Percentiles rank a stretch among this genome's conserved stretches.
Evolutionary conservation across 768 basidiomycete species (phyloP).

Genomic region (Termitomyces sp.): DNA sequence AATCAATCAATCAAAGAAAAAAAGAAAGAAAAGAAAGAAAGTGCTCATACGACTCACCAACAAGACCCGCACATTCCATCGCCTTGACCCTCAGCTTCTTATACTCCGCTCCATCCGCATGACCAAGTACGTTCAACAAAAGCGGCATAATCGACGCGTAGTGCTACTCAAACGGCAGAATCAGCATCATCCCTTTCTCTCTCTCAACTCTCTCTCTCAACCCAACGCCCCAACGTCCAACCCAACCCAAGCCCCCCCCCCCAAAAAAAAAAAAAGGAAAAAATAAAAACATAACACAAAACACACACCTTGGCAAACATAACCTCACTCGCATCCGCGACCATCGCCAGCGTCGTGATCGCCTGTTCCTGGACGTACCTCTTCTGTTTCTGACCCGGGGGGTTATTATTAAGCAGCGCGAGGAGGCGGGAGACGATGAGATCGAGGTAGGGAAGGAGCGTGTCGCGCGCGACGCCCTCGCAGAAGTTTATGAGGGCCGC

Average conservation of each 20-base stretch:
- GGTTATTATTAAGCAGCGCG: conserved; percentile 50
- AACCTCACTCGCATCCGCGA: conserved; percentile 77
- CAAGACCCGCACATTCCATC: conserved; percentile 87
- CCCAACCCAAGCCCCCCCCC: too few relatives aligned
- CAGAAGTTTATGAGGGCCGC: conserved; percentile 90
- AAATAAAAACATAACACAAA: too few relatives aligned
- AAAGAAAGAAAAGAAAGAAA: too few relatives aligned
- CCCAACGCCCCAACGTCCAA: too few relatives aligned
- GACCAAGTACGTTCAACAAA: conserved; percentile 66
- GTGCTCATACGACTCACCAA: conserved; percentile 44
- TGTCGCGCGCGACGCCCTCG: conserved; percentile 73
- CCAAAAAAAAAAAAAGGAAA: too few relatives aligned
- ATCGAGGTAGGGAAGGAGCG: conserved; percentile 73
- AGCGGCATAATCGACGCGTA: conserved; percentile 80
- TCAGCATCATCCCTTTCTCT: not conserved
- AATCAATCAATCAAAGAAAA: too few relatives aligned
- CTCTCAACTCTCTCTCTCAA: too few relatives aligned
- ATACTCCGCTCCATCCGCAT: conserved; percentile 63
- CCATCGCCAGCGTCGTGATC: conserved; percentile 84
- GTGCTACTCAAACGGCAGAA: conserved; percentile 35
- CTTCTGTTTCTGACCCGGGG: conserved; percentile 11
- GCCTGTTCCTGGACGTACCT: conserved; percentile 86
- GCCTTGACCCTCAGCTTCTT: conserved; percentile 71
- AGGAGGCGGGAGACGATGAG: conserved; percentile 70
- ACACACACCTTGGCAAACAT: conserved; percentile 62